Evolutionary conservation across 1,284 basidiomycete species (phyloP), one percentile per base, ranked within the genome.

Genomic region (Malassezia caprae): DNA sequence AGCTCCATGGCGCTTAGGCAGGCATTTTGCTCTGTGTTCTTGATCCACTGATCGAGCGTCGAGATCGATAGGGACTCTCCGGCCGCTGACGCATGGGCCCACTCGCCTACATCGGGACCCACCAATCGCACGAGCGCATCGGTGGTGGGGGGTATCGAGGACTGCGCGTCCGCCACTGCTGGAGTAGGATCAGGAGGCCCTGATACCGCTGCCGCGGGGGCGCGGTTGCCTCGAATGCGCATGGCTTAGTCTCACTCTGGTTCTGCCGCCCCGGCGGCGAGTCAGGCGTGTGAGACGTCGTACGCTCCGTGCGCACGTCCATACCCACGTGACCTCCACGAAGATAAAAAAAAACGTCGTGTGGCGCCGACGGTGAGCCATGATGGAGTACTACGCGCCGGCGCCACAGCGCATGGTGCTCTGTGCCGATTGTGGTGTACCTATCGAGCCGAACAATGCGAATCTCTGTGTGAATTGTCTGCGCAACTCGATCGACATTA

Each of bases 381-480:
- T 21, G 27, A 69, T 69, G 67, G 67, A 69, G 58, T 69, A 69
- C 37, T 63, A 68, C 43, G 56, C 67, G 56, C 59, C 65, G 46
- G 58, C 61, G 55, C 61, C 65, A 42, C 67, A 68, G 62, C 64
- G 63, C 52, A 67, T 75, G 62, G 73, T 76, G 48, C 72, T 76
- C 35, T 76, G 75, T 56, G 75, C 75, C 52, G 77, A 78, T 61
- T 78, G 77, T 55, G 90, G 90, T 58, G 87, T 84, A n/a, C 88
- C 88, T 51, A 98, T 96, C 72, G 83, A 87, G 47, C 88, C 93
- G 30, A 96, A 96, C 76, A 89, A 88, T 62, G 90, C 93, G 49
- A 96, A 96, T 78, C 80, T 96, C 40, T 96, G 93, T 77, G 86
- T 91, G n/a, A 83, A 82, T 50, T 93, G 90, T 73, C 78, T 94